Evolutionary conservation across 257 asterid species (phyloP), one percentile per base, ranked within the genome.

Genomic region (Knoxia roxburghii): DNA sequence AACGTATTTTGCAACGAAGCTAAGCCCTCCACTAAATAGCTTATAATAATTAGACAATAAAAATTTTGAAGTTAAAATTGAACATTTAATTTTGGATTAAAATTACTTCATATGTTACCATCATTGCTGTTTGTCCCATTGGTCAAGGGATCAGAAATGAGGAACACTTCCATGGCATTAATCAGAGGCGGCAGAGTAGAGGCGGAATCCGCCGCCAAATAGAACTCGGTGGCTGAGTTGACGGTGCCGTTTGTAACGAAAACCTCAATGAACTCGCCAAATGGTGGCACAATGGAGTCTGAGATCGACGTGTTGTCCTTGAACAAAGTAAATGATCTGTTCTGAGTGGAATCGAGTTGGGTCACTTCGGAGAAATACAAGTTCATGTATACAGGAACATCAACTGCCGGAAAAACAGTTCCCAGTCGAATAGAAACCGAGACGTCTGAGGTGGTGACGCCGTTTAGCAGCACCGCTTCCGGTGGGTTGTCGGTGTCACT

Each of bases 131-230:
- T 30, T 56, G 96, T 84, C 14, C 86, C 87, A 23, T 71, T 20
- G 1, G 76, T 69, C 4, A 81, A 58, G 6, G 41, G 65, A 11
- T 74, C 67, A 11, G 86, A 72, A n/a, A 82, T 12, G 62, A 40
- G 6, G 57, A 76, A 86, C 3, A 82, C 56, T 71, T 84, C 96
- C 85, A 86, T 11, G 54, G 85, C 94, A 45, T 82, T 88, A 73
- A 88, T 80, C 59, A 88, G 77, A 4, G 96, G 91, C 7, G 89
- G 86, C 45, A 88, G 89, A 6, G 89, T 84, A 1, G 96, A 79
- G 70, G 5, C 74, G 11, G 70, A 29, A 0, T 79, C 63, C 4
- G 91, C 68, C 8, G 76, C 83, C 17, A 88, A 53, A 15, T 76
- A 64, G 55, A 88, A 63, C 10, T 57, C 56, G 0, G 84, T 81